Conservation (phyloP, 257 asterid species). For the Coffea canephora region DNA sequence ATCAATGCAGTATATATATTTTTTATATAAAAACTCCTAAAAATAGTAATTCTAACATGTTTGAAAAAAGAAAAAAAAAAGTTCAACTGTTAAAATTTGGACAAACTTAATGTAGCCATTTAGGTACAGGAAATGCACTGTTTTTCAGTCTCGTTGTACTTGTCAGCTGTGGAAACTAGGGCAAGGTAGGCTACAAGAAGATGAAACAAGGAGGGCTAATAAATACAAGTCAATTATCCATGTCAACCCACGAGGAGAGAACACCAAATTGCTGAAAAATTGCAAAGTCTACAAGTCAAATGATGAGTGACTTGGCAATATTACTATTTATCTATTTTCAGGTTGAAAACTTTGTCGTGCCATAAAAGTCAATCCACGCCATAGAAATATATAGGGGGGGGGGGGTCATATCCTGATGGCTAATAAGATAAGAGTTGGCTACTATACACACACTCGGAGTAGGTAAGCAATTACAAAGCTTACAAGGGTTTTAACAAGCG, state of each 20-base stretch:
- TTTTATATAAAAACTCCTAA: no score
- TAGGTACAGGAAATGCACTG: background rate
- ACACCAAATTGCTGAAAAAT: constrained; percentile 9
- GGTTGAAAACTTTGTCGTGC: constrained; percentile 31
- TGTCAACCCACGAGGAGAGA: constrained; percentile 26
- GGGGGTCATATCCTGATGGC: constrained; percentile 11
- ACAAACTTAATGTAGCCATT: background rate
- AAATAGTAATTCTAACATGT: no score
- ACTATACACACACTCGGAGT: background rate
- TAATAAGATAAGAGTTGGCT: background rate
- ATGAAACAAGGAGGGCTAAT: no score
- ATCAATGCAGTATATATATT: no score
- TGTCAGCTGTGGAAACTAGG: background rate
- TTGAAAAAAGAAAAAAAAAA: no score
- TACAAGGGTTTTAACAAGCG: constrained; percentile 5
- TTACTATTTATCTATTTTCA: constrained; percentile 12
- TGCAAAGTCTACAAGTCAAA: constrained; percentile 28
- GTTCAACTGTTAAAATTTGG: background rate
- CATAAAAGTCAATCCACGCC: constrained; percentile 33
- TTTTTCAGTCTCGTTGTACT: background rate
- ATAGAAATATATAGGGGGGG: background rate
- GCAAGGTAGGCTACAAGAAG: background rate
- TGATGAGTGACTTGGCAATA: constrained; percentile 24
- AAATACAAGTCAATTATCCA: background rate
- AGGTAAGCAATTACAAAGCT: constrained; percentile 8